These are phyloP conservation scores for Chionographis japonica DNA, from an alignment of 106 monocot species.

Conservation along the genomic window DNA sequence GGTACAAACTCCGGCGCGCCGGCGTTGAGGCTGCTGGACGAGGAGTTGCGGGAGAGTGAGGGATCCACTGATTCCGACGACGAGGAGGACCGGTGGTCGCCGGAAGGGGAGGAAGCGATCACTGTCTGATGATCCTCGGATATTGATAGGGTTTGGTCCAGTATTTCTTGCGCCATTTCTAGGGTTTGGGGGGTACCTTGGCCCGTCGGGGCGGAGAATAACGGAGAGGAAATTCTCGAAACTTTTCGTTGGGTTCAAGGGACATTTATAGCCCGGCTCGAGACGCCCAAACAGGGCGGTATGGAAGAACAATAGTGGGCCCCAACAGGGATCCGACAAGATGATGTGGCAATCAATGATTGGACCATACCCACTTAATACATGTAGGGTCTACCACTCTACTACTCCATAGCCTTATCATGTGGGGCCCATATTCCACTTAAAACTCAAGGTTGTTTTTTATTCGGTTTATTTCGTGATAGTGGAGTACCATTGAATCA, in stretches of 20 bases:
- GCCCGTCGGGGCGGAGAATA: conserved; percentile 30
- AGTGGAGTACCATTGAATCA: too few relatives aligned
- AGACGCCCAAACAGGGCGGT: too few relatives aligned
- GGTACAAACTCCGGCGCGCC: conserved; percentile 30
- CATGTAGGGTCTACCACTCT: too few relatives aligned
- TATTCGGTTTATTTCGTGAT: too few relatives aligned
- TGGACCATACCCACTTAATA: too few relatives aligned
- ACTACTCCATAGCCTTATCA: too few relatives aligned
- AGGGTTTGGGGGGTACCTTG: conserved; percentile 16
- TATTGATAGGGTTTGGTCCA: background rate
- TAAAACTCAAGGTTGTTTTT: too few relatives aligned
- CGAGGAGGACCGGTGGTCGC: background rate
- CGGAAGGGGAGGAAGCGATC: conserved; percentile 1
- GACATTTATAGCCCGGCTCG: too few relatives aligned
- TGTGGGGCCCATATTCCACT: too few relatives aligned
- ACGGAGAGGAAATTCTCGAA: conserved; percentile 19
- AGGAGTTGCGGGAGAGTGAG: conserved; percentile 10
- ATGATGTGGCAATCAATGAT: too few relatives aligned
- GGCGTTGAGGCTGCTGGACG: conserved; percentile 29
- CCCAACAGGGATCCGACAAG: too few relatives aligned
- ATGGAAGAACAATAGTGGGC: too few relatives aligned
- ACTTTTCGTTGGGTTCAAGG: background rate
- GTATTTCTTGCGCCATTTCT: background rate
- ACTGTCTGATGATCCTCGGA: background rate
- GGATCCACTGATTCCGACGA: background rate